Conservation (phyloP, 208 protist species). For the Trichomonas tenax region DNA sequence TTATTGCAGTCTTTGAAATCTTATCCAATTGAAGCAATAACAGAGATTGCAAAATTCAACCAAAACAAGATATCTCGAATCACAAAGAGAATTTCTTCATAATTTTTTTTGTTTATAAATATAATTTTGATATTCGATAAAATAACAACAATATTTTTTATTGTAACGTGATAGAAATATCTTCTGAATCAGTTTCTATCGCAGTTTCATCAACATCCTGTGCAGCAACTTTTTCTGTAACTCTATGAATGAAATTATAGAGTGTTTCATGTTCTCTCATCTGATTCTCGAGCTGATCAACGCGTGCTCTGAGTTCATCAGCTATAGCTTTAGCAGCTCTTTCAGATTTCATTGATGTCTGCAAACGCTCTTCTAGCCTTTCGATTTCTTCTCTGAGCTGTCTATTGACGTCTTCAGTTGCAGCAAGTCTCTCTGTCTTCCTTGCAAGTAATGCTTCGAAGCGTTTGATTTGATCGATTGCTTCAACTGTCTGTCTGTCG, state of each 20-base stretch:
- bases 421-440: background rate
- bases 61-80: background rate
- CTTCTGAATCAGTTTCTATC: background rate
- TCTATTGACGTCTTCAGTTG: background rate
- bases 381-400: background rate
- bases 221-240: background rate
- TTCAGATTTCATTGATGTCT: background rate
- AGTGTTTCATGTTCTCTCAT: background rate
- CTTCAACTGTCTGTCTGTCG: background rate
- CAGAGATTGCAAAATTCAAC: background rate
- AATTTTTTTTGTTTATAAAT: background rate
- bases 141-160: background rate
- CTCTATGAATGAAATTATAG: conserved; percentile 4
- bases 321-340: background rate
- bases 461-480: background rate
- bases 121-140: background rate
- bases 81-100: background rate
- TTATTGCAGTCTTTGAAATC: background rate
- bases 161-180: background rate
- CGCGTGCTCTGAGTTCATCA: background rate
- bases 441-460: background rate
- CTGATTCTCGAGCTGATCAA: background rate
- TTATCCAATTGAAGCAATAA: background rate
- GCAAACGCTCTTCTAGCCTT: background rate
- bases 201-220: background rate